Conservation (phyloP, 768 basidiomycete species). For the Leccinum disarticulatum region DNA sequence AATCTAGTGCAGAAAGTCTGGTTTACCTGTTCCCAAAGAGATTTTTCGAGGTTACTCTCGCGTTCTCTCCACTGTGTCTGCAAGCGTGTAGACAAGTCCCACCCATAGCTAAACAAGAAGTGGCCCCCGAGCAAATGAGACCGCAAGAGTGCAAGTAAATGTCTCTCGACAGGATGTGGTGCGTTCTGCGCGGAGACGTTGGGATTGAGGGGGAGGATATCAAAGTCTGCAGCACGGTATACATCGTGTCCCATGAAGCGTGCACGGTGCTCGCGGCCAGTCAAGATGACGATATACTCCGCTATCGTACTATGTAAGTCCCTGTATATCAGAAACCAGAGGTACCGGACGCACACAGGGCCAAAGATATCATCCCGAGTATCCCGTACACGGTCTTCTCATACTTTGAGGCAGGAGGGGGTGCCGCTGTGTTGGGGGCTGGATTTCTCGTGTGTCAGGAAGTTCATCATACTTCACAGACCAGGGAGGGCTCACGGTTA, state of each 20-base stretch:
- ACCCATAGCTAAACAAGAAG: slow-evolving; percentile 89
- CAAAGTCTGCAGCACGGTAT: slow-evolving; percentile 87
- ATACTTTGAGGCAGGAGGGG: slow-evolving; percentile 56
- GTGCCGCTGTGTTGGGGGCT: slow-evolving; percentile 58
- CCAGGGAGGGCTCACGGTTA: slow-evolving; percentile 49
- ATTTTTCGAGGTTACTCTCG: slow-evolving; percentile 49
- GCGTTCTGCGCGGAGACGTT: slow-evolving; percentile 64
- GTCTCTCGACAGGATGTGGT: slow-evolving; percentile 84
- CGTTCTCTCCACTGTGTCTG: slow-evolving; percentile 75
- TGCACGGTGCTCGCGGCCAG: slow-evolving; percentile 74
- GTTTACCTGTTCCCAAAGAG: slow-evolving; percentile 78
- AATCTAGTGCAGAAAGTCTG: neutral
- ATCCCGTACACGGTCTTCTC: slow-evolving; percentile 73
- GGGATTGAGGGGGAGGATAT: slow-evolving; percentile 83
- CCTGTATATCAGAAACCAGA: neutral
- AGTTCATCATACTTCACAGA: neutral
- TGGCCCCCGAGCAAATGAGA: slow-evolving; percentile 78
- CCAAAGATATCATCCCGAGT: slow-evolving; percentile 72
- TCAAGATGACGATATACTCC: slow-evolving; percentile 90
- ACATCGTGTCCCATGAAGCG: slow-evolving; percentile 83
- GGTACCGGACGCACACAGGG: slow-evolving; percentile 55
- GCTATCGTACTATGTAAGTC: slow-evolving; percentile 47
- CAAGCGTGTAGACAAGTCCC: slow-evolving; percentile 84
- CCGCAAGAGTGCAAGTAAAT: slow-evolving; percentile 82
- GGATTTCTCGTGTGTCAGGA: neutral